Base-by-base conservation (phyloP, 2,329 filamentous ascomycete genomes). In the Emmonsiellopsis sp. region DNA sequence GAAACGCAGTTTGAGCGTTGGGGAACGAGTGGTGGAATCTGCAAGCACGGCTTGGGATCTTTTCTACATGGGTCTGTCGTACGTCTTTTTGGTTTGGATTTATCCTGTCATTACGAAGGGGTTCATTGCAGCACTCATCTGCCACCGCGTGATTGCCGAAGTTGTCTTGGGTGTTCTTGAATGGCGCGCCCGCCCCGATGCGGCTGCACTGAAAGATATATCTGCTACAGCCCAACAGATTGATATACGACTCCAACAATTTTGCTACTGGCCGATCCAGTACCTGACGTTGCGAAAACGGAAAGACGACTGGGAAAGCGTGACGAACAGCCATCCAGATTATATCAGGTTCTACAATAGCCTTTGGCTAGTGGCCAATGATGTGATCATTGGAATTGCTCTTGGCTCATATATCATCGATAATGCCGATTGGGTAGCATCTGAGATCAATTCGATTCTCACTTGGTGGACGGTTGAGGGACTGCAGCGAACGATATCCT, bases 271-370 rank as follows among this genome's bases (percentile, higher is more conserved):
- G 91, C 94, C 93, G 2, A 89, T 95, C 71, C 92, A 98, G 68
- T 96, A 97, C 66, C 79, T 92, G 43, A 97, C 90, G 13, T 71
- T 98, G 46, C 85, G 91, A n/a, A 84, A 88, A 64, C 80, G 91
- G 40, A 94, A 95, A 65, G 84, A 85, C 57, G 89, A 95, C 62
- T 97, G 93, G 92, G 88, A 90, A 55, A 97, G 92, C 67, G 87
- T 97, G 53, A 96, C 91, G 0, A 93, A 86, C 47, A 95, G 86
- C 62, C 92, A 98, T 68, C 89, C 92, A 0, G 93, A 98, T 68
- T 98, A 98, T 68, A 98, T 98, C 60, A 86, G 93, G 13, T 98
- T 98, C 71, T 98, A 97, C 74, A 98, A 98, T 69, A 96, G 90
- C 64, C 76, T 98, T 4, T 98, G 93, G 93, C 86, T 98, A 7